Percentiles rank a stretch among this genome's conserved stretches.
phyloP scores from a whole-genome alignment of 2,329 filamentous ascomycete genomes.

The Massarina eburnea region DNA sequence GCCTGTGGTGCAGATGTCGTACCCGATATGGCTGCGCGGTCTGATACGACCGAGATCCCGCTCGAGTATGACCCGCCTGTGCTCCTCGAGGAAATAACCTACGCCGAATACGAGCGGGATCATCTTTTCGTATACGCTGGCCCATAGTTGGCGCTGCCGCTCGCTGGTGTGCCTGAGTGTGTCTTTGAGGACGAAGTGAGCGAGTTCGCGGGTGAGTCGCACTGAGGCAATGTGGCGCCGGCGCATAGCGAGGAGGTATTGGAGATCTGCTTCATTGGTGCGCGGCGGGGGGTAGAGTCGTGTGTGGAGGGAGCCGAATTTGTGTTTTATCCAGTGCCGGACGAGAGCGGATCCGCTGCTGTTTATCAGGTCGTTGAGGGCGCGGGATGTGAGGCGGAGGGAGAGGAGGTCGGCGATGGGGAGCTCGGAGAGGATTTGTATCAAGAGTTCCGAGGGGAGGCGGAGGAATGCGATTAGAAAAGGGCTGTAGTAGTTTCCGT shows the following conservation, averaged over 20 bases:
- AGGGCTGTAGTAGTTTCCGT: conserved; percentile 18
- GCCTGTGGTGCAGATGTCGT: conserved; percentile 36
- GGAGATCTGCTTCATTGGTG: conserved; percentile 32
- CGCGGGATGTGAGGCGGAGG: conserved; percentile 32
- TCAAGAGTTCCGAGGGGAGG: conserved; percentile 38
- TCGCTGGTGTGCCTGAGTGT: conserved; percentile 26
- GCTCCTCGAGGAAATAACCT: conserved; percentile 41
- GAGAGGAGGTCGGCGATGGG: conserved; percentile 37
- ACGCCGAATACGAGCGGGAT: conserved; percentile 41
- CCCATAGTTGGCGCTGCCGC: conserved; percentile 37
- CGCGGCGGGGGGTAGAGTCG: conserved; percentile 38
- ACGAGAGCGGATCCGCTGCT: conserved; percentile 34
- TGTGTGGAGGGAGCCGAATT: conserved; percentile 36
- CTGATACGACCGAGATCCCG: conserved; percentile 38
- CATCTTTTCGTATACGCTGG: conserved; percentile 40
- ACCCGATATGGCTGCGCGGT: conserved; percentile 35
- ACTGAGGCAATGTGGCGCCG: conserved; percentile 39
- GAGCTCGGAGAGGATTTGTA: conserved; percentile 37
- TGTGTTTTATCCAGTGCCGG: conserved; percentile 38
- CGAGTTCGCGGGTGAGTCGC: conserved; percentile 37
- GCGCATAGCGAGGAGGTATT: conserved; percentile 38
- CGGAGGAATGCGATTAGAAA: conserved; percentile 36
- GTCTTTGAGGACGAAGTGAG: conserved; percentile 35
- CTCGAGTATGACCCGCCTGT: conserved; percentile 33
- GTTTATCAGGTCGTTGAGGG: conserved; percentile 35